Percentiles rank a stretch among this genome's conserved stretches.
phyloP scores from a whole-genome alignment of 2,329 filamentous ascomycete genomes.

The Beauveria australis region DNA sequence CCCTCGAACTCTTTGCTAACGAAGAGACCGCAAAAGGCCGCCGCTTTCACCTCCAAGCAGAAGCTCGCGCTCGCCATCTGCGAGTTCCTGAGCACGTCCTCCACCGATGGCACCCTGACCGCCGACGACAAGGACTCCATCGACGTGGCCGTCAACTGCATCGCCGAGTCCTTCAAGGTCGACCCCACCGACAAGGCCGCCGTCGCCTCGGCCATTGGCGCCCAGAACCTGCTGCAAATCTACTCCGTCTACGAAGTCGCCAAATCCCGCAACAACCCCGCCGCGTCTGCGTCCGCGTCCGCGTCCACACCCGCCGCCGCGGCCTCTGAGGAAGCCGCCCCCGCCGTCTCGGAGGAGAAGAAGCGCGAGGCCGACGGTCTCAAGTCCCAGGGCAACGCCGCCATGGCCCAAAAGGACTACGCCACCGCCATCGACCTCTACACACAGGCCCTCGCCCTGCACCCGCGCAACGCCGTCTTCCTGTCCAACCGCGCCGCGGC shows the following conservation, averaged over 20 bases:
- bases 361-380: slow-evolving; percentile 79
- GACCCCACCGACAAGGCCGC: slow-evolving; percentile 70
- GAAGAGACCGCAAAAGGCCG: not conserved
- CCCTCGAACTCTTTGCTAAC: not conserved
- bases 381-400: slow-evolving; percentile 86
- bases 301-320: slow-evolving; percentile 30
- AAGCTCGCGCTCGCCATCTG: slow-evolving; percentile 94
- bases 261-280: slow-evolving; percentile 45
- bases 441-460: slow-evolving; percentile 72
- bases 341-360: slow-evolving; percentile 42
- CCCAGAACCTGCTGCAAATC: slow-evolving; percentile 82
- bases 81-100: slow-evolving; percentile 81
- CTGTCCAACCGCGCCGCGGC: slow-evolving; percentile 95
- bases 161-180: slow-evolving; percentile 90
- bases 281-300: slow-evolving; percentile 30
- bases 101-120: slow-evolving; percentile 80
- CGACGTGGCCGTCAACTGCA: slow-evolving; percentile 90
- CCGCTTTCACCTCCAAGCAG: slow-evolving; percentile 52
- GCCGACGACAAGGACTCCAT: slow-evolving; percentile 88
- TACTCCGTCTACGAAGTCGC: slow-evolving; percentile 96
- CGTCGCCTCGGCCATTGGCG: slow-evolving; percentile 68
- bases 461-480: slow-evolving; percentile 88
- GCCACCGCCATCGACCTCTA: slow-evolving; percentile 73
- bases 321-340: slow-evolving; percentile 29
- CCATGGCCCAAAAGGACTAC: slow-evolving; percentile 95